Evolutionary conservation across 1,284 basidiomycete species (phyloP), one percentile per base, ranked within the genome.

Genomic region (Tilletia walkeri): DNA sequence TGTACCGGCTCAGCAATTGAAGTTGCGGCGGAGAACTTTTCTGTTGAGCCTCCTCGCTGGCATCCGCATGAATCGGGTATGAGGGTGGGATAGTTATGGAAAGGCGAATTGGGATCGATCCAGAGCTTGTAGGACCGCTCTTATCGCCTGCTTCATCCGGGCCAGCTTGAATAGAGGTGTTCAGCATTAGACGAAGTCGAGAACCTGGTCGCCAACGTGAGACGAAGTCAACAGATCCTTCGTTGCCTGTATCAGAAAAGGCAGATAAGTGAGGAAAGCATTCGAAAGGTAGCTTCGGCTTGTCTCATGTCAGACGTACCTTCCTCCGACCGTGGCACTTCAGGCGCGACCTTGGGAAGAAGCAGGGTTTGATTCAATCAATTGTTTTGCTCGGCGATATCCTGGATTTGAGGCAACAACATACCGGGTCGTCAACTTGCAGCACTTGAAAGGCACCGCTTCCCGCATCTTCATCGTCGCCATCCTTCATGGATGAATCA

Each of bases 1-100:
- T 67, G 56, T 80, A 84, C 20, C 75, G 72, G 47, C 72, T 78
- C 16, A 81, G 70, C 16, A 83, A 73, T 70, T 83, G 82, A 34
- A 82, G 67, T 56, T 79, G 80, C 16, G 82, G 82, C n/a, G 80
- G 73, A 0, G 50, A 10, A 24, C 18, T 24, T 24, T 53, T 10
- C 9, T 14, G 41, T 45, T 45, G 41, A 45, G 41, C 41, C 41
- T 45, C 41, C 41, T 34, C 36, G 12, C 36, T 16, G 36, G 59
- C 59, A 20, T 39, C 39, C 36, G 34, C 6, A 14, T 53, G 50
- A 53, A 6, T 24, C 50, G 81, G 81, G 54, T 83, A 83, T 48
- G 70, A 71, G 2, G 77, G 70, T 5, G 80, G 79, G 4, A 83
- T 65, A 0, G 79, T 76, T 41, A 76, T 72, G 2, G 80, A 75